phyloP scores from a whole-genome alignment of 2,329 filamentous ascomycete species.

The Cladosporium sp. region DNA sequence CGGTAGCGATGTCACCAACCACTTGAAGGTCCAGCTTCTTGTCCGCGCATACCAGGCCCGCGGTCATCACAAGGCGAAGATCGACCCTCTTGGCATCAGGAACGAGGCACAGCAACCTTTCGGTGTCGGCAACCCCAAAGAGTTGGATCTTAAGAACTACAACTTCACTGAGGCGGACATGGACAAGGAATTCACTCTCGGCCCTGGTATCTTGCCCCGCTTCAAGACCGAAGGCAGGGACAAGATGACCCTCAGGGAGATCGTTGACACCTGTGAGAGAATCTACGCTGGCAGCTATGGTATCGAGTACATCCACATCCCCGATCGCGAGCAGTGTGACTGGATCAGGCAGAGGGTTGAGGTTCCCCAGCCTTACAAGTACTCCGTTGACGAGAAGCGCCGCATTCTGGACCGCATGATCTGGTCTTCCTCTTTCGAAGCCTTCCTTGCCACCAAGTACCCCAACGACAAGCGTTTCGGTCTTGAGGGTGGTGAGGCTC shows the following conservation, averaged over 20 bases:
- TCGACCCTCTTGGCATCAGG: constrained; percentile 91
- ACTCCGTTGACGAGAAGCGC: constrained; percentile 97
- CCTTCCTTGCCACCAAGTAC: constrained; percentile 94
- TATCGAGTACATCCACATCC: constrained; percentile 98
- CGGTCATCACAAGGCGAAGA: constrained; percentile 96
- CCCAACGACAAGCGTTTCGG: constrained; percentile 99
- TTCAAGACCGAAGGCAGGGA: constrained; percentile 85
- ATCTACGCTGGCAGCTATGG: constrained; percentile 98
- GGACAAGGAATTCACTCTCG: constrained; percentile 84
- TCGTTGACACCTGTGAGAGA: constrained; percentile 86
- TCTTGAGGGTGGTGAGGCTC: constrained; percentile 91
- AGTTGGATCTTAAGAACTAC: constrained; percentile 90
- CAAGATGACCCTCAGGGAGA: constrained; percentile 96
- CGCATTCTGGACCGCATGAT: constrained; percentile 95
- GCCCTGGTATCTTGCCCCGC: constrained; percentile 88
- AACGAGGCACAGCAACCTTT: constrained; percentile 72
- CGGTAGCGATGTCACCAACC: constrained; percentile 84
- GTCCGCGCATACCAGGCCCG: constrained; percentile 97
- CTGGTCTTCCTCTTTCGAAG: constrained; percentile 97
- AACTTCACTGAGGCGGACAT: constrained; percentile 92
- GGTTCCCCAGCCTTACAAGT: constrained; percentile 91
- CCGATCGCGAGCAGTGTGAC: constrained; percentile 94
- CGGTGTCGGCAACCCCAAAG: constrained; percentile 82
- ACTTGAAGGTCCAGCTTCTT: constrained; percentile 95
- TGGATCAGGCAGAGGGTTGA: constrained; percentile 96